Evolutionary conservation across 345 rosid species (phyloP).

Genomic region (Salix viminalis): DNA sequence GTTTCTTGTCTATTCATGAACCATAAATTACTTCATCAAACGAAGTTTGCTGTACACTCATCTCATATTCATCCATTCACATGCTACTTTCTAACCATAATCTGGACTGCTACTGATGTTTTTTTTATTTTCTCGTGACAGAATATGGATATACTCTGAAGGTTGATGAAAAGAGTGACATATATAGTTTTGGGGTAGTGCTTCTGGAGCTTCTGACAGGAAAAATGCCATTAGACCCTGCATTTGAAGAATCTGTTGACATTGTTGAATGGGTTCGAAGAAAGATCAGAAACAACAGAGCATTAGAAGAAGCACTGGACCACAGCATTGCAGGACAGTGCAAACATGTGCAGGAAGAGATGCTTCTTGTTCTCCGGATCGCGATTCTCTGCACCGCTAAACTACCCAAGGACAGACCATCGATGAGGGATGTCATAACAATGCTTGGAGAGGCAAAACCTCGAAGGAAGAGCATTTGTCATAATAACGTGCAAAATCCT

Average conservation of each 20-base stretch:
- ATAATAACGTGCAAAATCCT: constrained; percentile 27
- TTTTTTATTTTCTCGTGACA: constrained; percentile 17
- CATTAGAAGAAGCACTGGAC: constrained; percentile 58
- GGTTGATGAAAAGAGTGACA: constrained; percentile 86
- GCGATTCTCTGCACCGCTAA: constrained; percentile 77
- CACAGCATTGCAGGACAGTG: constrained; percentile 66
- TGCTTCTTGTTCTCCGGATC: constrained; percentile 63
- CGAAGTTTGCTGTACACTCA: neutral
- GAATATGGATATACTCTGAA: constrained; percentile 85
- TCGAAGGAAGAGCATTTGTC: constrained; percentile 66
- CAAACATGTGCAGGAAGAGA: constrained; percentile 77
- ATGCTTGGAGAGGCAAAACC: constrained; percentile 94
- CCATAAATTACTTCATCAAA: neutral
- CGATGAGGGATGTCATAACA: constrained; percentile 71
- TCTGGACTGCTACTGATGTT: constrained; percentile 53
- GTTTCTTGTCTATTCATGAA: constrained; percentile 41
- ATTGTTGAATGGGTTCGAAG: constrained; percentile 64
- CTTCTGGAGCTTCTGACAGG: constrained; percentile 79
- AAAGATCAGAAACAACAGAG: constrained; percentile 48
- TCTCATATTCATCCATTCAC: neutral
- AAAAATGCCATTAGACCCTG: constrained; percentile 71
- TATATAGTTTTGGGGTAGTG: constrained; percentile 75
- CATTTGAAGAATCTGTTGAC: constrained; percentile 65
- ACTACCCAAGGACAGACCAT: constrained; percentile 79
- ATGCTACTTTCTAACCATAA: constrained; percentile 1